Base-by-base conservation (phyloP, 2,329 filamentous ascomycete genomes). In the Pezicula radicicola region DNA sequence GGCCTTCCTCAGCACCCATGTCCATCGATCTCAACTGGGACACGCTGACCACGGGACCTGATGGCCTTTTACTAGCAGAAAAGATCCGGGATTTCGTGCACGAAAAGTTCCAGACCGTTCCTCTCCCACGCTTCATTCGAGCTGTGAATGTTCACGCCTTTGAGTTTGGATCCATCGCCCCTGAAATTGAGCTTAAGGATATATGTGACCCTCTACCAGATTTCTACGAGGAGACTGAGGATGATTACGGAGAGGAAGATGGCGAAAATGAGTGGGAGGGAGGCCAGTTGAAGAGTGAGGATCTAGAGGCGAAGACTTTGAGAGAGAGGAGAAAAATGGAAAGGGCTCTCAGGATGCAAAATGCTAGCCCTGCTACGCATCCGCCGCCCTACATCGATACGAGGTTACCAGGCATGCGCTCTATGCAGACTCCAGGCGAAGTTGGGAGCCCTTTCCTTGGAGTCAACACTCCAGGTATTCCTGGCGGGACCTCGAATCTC, bases 11-110 rank as follows among this genome's bases (percentile, higher is more conserved):
- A 30, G 50, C 46, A 30, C 56, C 58, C 44, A 99, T 99, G 94
- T 97, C 94, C 62, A 93, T 99, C 75, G 92, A 97, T 67, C 87
- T 99, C 69, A 91, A 96, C 72, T 99, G 94, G 94, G 87, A 94
- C 66, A 88, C 88, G 56, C 83, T 97, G 66, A 97, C 93, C 19
- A 86, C 85, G 56, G 94, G 94, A 27, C 84, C 91, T 46, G 93
- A 97, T 71, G 93, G 94, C 51, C 80, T 85, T 58, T 88, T 84
- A 49, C 84, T 97, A 55, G 91, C 93, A 46, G 87, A 91, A 67
- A 82, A 81, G 57, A 96, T 99, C 71, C 89, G 93, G 59, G 85
- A 86, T 64, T 99, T 99, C 73, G 89, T 99, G 63, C 91, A 99
- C 72, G 87, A 91, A 67, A 94, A 92, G 66, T 99, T 99, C 72